Conservation (phyloP, 1,139 yeast species). For the Candida pseudoviswanathii region DNA sequence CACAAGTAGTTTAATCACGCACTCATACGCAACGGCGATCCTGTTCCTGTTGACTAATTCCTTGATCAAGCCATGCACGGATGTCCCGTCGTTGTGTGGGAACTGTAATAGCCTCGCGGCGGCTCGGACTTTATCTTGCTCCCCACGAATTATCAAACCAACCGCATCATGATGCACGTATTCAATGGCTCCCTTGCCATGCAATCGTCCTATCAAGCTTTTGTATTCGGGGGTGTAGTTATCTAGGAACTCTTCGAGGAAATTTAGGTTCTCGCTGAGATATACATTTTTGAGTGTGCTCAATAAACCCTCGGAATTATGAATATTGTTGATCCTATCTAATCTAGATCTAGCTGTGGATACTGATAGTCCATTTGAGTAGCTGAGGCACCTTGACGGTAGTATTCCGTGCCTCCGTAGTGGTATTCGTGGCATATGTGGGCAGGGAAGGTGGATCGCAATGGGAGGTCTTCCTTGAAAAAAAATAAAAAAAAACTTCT, state of each 20-base stretch:
- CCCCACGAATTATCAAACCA: background rate
- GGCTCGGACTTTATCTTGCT: background rate
- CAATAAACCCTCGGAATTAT: background rate
- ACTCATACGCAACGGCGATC: background rate
- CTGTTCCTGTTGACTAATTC: background rate
- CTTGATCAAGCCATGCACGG: background rate
- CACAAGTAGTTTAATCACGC: slow-evolving; percentile 2
- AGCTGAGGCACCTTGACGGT: background rate
- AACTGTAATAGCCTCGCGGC: background rate
- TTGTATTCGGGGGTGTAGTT: background rate
- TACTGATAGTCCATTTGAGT: background rate
- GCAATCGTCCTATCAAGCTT: background rate
- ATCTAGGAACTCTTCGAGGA: slow-evolving; percentile 3
- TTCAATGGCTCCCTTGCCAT: background rate
- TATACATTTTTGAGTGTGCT: background rate
- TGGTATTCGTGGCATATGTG: background rate
- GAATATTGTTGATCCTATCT: background rate
- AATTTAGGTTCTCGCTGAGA: background rate
- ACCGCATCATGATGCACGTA: background rate
- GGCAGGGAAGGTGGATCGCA: background rate
- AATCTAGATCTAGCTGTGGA: background rate
- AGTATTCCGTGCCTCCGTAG: background rate
- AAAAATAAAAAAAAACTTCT: slow-evolving; percentile 1
- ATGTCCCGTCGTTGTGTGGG: background rate
- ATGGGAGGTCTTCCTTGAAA: background rate